These are phyloP conservation scores for Penicillium taxi DNA, from an alignment of 495 filamentous ascomycete genomes.

Conservation along the genomic window DNA sequence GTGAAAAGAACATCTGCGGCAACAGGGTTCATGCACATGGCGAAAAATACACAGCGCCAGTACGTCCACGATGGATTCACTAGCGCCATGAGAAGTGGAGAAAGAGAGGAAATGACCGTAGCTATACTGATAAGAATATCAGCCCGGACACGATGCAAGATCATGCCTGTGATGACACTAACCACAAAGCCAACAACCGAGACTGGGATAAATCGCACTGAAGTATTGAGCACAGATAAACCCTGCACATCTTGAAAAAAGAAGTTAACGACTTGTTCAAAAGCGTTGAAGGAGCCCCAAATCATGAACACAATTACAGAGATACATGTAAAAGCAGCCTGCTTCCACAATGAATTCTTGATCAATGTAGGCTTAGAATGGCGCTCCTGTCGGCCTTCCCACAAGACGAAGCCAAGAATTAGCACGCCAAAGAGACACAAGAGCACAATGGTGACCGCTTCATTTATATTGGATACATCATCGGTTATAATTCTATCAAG, in stretches of 20 bases:
- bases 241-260: constrained; percentile 44
- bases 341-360: constrained; percentile 48
- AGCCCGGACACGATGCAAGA: constrained; percentile 43
- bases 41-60: constrained; percentile 49
- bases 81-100: constrained; percentile 48
- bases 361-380: constrained; percentile 40
- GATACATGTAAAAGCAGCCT: constrained; percentile 38
- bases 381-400: constrained; percentile 39
- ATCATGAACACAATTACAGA: constrained; percentile 46
- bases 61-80: constrained; percentile 43
- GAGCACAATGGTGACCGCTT: constrained; percentile 31
- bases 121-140: constrained; percentile 37
- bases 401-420: constrained; percentile 38
- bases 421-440: constrained; percentile 29
- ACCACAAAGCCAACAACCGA: constrained; percentile 41
- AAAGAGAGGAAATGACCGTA: constrained; percentile 33
- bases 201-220: constrained; percentile 49
- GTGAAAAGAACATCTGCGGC: constrained; percentile 49
- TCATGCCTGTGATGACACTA: constrained; percentile 46
- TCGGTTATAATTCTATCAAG: constrained; percentile 37
- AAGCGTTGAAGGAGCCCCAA: constrained; percentile 41
- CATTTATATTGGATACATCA: constrained; percentile 26
- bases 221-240: constrained; percentile 37
- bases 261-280: too few relatives aligned
- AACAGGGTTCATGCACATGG: constrained; percentile 37